These are phyloP conservation scores for Syncephalis fuscata DNA, from an alignment of 371 early-diverging fungal genomes.

Conservation along the genomic window DNA sequence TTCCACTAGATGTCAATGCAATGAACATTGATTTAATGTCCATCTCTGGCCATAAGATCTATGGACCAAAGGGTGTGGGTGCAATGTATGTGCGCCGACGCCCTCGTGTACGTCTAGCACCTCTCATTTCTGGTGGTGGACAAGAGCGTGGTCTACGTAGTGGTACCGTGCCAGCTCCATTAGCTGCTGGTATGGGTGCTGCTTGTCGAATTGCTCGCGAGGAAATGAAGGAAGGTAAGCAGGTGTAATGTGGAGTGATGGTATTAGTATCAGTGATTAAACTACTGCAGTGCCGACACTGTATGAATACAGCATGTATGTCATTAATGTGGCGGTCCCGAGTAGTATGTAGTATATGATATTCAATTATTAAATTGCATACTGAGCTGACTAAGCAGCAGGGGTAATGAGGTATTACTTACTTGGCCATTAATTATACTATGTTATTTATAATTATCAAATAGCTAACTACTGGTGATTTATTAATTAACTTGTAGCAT, in stretches of 20 bases:
- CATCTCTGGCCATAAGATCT: slow-evolving; percentile 98
- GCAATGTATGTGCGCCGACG: slow-evolving; percentile 93
- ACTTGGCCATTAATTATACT: background rate
- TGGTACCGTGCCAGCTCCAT: slow-evolving; percentile 95
- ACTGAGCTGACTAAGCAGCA: background rate
- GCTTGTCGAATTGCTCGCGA: slow-evolving; percentile 78
- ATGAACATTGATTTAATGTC: slow-evolving; percentile 96
- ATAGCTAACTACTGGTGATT: background rate
- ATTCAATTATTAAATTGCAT: no score
- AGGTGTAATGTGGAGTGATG: background rate
- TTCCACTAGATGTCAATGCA: slow-evolving; percentile 88
- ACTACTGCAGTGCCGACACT: no score
- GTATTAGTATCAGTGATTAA: background rate
- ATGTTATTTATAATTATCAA: no score
- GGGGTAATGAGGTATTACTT: background rate
- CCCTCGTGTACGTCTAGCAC: slow-evolving; percentile 90
- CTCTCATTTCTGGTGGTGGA: slow-evolving; percentile 94
- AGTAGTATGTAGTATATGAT: background rate
- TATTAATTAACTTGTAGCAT: slow-evolving; percentile 26
- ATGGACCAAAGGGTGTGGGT: slow-evolving; percentile 98
- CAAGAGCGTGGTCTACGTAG: slow-evolving; percentile 98
- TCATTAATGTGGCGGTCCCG: no score
- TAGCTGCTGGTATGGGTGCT: slow-evolving; percentile 94
- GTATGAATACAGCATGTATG: no score
- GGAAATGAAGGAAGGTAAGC: slow-evolving; percentile 78